Percentiles rank a stretch among this genome's conserved stretches.
These are phyloP conservation scores for Dactylonectria macrodidyma DNA, from an alignment of 2,329 filamentous ascomycete genomes.

Conservation along the genomic window DNA sequence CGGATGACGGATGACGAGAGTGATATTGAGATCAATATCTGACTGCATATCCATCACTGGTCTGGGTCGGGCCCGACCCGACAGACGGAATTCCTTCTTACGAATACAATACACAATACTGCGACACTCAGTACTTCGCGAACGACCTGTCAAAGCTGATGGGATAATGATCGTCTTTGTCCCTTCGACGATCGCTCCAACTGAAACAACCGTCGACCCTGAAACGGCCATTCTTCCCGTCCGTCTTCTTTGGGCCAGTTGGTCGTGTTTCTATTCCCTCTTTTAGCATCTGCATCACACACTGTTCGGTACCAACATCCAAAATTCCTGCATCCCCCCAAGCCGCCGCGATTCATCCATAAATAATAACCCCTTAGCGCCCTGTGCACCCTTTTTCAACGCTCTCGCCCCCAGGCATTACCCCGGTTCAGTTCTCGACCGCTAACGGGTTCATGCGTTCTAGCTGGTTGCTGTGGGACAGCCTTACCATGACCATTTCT, in stretches of 20 bases:
- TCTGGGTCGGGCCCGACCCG: background rate
- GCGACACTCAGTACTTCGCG: background rate
- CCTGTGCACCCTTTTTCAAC: background rate
- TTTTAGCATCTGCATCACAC: background rate
- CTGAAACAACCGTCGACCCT: constrained; percentile 20
- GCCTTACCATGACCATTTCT: constrained; percentile 4
- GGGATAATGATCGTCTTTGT: constrained; percentile 23
- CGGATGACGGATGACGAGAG: background rate
- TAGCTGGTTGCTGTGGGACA: background rate
- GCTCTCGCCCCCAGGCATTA: background rate
- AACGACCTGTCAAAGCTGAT: constrained; percentile 4
- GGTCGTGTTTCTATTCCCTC: background rate
- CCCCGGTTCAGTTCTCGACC: background rate
- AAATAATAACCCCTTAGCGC: background rate
- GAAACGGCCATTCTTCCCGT: constrained; percentile 7
- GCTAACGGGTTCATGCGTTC: constrained; percentile 5
- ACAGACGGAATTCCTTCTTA: background rate
- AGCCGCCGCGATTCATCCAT: too few relatives aligned
- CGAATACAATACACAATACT: background rate
- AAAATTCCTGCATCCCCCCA: background rate
- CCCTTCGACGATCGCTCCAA: constrained; percentile 12
- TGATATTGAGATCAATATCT: background rate
- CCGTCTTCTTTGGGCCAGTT: background rate
- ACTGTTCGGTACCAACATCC: background rate
- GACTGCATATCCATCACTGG: background rate